phyloP scores from a whole-genome alignment of 352 stramenopile species.

The Discostella stelligera region DNA sequence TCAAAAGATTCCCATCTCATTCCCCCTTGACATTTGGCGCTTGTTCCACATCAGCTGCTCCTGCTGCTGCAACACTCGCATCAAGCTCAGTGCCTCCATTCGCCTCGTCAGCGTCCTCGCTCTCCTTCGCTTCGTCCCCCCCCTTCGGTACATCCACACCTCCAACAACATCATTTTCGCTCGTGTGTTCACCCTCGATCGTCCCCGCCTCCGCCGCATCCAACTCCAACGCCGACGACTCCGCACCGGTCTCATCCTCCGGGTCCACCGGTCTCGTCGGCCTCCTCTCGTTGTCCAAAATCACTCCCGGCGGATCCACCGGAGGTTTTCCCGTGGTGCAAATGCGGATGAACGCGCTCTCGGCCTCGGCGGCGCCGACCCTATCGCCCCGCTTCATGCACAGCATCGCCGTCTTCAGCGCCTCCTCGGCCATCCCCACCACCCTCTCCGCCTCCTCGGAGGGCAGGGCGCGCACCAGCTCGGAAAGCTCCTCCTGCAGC shows the following conservation, averaged over 20 bases:
- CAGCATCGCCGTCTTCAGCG: slow-evolving; percentile 35
- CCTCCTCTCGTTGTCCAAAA: neutral
- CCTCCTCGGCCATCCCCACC: slow-evolving; percentile 33
- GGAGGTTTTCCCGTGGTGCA: slow-evolving; percentile 34
- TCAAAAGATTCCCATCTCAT: neutral
- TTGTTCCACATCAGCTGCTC: neutral
- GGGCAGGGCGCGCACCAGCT: slow-evolving; percentile 23
- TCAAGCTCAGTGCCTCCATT: neutral
- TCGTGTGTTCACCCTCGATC: neutral
- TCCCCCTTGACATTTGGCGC: neutral
- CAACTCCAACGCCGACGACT: slow-evolving; percentile 18
- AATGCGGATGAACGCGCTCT: slow-evolving; percentile 43
- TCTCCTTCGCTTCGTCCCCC: neutral
- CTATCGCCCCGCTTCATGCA: slow-evolving; percentile 31
- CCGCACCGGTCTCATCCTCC: slow-evolving; percentile 22
- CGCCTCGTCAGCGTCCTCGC: neutral
- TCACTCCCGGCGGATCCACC: slow-evolving; percentile 21
- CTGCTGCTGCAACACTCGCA: neutral
- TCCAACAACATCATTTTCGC: neutral
- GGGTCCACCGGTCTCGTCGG: slow-evolving; percentile 11
- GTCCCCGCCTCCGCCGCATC: neutral
- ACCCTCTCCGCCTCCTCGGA: slow-evolving; percentile 30
- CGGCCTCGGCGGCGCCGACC: slow-evolving; percentile 35
- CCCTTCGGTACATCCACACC: neutral
- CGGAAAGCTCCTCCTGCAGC: slow-evolving; percentile 35